A percentile compares a stretch with the other conserved stretches of the same genome.
phyloP scores from a whole-genome alignment of 2,329 filamentous ascomycete species.

The Calonectria pteridis region DNA sequence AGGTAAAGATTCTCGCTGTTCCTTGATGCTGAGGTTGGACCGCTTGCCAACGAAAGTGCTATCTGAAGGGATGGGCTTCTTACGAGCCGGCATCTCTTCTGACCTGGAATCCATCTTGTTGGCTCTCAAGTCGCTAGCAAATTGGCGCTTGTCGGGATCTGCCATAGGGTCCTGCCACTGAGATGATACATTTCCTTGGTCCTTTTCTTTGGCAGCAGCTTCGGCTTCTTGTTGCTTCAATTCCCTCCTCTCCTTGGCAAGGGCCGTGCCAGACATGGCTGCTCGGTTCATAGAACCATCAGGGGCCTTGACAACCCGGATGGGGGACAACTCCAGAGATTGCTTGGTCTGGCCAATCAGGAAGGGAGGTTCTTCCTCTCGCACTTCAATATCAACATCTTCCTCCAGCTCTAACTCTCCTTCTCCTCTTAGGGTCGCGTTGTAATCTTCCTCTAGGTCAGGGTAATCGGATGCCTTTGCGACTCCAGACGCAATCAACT shows the following conservation, averaged over 20 bases:
- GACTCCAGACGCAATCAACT: conserved; percentile 94
- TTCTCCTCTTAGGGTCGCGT: conserved; percentile 87
- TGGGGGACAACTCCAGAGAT: conserved; percentile 93
- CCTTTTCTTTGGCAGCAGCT: conserved; percentile 78
- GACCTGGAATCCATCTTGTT: conserved; percentile 71
- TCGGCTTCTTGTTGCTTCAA: conserved; percentile 89
- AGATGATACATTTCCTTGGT: conserved; percentile 84
- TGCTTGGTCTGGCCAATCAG: conserved; percentile 96
- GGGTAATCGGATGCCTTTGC: conserved; percentile 94
- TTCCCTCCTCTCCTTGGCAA: conserved; percentile 92
- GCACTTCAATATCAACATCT: conserved; percentile 96
- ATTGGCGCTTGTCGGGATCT: conserved; percentile 84
- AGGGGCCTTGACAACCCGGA: conserved; percentile 95
- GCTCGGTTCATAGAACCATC: conserved; percentile 98
- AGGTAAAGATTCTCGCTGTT: conserved; percentile 90
- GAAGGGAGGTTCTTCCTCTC: conserved; percentile 97
- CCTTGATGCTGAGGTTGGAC: conserved; percentile 92
- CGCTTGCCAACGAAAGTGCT: conserved; percentile 87
- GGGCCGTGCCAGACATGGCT: conserved; percentile 89
- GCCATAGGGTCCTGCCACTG: conserved; percentile 99
- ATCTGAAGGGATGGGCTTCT: conserved; percentile 82
- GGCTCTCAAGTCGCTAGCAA: conserved; percentile 86
- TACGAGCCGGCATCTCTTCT: conserved; percentile 91
- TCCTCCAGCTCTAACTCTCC: conserved; percentile 93
- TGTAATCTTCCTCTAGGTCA: conserved; percentile 93